Conservation (phyloP, 176 grass and related monocot species). For the Echinochloa phyllopogon region DNA sequence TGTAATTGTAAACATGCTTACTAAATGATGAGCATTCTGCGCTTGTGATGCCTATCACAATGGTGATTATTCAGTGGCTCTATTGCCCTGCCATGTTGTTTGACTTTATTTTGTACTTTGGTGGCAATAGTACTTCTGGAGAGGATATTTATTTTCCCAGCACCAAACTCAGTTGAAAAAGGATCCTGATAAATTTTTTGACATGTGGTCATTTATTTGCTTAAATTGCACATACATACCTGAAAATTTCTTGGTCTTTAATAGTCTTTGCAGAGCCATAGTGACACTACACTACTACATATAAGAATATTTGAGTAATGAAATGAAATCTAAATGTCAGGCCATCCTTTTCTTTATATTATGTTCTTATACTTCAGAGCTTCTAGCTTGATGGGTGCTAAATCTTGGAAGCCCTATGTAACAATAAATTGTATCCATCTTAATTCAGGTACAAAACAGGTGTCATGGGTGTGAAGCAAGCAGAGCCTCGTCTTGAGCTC, state of each 20-base stretch:
- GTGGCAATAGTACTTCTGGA: background rate
- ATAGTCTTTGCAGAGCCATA: background rate
- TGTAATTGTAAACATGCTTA: background rate
- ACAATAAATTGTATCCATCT: constrained; percentile 2
- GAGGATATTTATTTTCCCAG: background rate
- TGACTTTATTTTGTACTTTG: background rate
- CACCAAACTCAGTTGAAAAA: background rate
- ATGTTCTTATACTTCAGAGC: background rate
- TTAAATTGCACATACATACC: background rate
- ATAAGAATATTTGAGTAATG: background rate
- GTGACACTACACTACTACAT: background rate
- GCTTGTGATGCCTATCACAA: background rate
- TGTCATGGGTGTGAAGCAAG: constrained; percentile 82
- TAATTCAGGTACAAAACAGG: constrained; percentile 83
- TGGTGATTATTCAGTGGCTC: background rate
- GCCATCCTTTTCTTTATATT: background rate
- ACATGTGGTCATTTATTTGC: background rate
- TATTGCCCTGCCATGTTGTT: background rate
- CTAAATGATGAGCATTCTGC: background rate
- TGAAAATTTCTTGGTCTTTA: background rate
- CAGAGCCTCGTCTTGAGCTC: constrained; percentile 74
- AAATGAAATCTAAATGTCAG: background rate
- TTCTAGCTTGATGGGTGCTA: constrained; percentile 10
- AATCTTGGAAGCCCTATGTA: background rate
- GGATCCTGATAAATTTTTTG: background rate